Evolutionary conservation across 345 rosid genomes (phyloP), one percentile per base, ranked within the genome.

Genomic region (Draba incana): DNA sequence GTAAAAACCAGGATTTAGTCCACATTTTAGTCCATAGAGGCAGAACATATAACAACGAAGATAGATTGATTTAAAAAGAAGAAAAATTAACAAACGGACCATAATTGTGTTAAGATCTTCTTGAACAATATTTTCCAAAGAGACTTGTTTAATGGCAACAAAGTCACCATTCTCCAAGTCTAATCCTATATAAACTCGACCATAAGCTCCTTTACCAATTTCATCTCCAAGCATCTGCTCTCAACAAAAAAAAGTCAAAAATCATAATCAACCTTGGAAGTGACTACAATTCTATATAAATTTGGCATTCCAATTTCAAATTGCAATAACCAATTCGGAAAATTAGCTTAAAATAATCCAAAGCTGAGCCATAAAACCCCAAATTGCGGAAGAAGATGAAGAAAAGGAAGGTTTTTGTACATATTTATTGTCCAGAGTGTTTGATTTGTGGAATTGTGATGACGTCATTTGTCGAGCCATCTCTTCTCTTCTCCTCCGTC

Each of bases 201-300:
- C 98, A 81, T 89, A 91, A 25, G 99, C 99, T 75, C 99, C 99
- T 87, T 91, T 94, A 30, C 99, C 99, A 48, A 94, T 91, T 78
- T 94, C 99, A 82, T 94, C 99, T 31, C 99, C 99, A 25, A 94
- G 95, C 90, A 91, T 87, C 99, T 94, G 67, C 64, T 54, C 57
- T 62, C 69, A 44, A 20, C 1, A 80, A 14, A 67, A 14, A 67
- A 80, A 37, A 62, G 10, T 12, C 3, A 48, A 38, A 38, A 53
- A 31, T 28, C 7, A 39, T 56, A 33, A n/a, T 5, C 2, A 33
- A 57, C 38, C 37, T 10, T 25, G n/a, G 9, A 27, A 72, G 54
- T 53, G 48, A 56, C 56, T 24, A 15, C 53, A 53, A 42, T 24
- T 20, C 20, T 20, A 20, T 20, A 20, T 20, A 20, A 20, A 20